Evolutionary conservation across 2,329 filamentous ascomycete species (phyloP).

Genomic region (Lachnellula subtilissima): DNA sequence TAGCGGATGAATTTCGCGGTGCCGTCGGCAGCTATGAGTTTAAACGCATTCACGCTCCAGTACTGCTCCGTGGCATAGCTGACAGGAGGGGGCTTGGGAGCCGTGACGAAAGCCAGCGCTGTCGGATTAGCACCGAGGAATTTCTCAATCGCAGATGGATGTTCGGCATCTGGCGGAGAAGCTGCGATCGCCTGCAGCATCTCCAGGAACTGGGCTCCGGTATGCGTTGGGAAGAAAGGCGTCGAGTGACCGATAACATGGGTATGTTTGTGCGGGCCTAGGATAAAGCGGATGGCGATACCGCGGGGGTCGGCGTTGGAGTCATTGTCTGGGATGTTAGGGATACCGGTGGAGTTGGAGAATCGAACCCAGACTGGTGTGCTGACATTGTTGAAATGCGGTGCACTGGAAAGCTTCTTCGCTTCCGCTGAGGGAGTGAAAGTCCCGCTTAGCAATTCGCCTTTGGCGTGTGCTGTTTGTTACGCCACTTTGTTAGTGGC

Average conservation of each 20-base stretch:
- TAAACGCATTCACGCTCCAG: conserved; percentile 46
- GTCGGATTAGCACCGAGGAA: conserved; percentile 43
- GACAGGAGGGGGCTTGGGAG: conserved; percentile 45
- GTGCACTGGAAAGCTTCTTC: conserved; percentile 40
- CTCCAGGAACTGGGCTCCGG: conserved; percentile 47
- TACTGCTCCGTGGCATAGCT: conserved; percentile 46
- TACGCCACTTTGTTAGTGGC: not conserved
- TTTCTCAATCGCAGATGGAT: conserved; percentile 30
- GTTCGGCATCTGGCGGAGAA: conserved; percentile 23
- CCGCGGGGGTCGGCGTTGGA: conserved; percentile 44
- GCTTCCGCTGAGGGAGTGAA: conserved; percentile 46
- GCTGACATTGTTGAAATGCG: conserved; percentile 42
- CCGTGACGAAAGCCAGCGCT: conserved; percentile 43
- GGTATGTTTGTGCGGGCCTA: conserved; percentile 45
- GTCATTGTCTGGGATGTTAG: conserved; percentile 45
- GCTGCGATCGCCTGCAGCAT: conserved; percentile 41
- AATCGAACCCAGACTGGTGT: conserved; percentile 45
- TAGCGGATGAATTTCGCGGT: conserved; percentile 45
- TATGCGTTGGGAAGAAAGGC: conserved; percentile 47
- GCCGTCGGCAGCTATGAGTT: conserved; percentile 37
- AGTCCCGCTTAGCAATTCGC: conserved; percentile 45
- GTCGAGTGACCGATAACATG: conserved; percentile 52
- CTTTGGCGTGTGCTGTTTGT: conserved; percentile 48
- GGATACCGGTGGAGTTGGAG: conserved; percentile 47
- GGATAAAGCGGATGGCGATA: conserved; percentile 44